These are phyloP conservation scores for Psilocybe mexicana DNA, from an alignment of 1,284 basidiomycete species.

Conservation along the genomic window DNA sequence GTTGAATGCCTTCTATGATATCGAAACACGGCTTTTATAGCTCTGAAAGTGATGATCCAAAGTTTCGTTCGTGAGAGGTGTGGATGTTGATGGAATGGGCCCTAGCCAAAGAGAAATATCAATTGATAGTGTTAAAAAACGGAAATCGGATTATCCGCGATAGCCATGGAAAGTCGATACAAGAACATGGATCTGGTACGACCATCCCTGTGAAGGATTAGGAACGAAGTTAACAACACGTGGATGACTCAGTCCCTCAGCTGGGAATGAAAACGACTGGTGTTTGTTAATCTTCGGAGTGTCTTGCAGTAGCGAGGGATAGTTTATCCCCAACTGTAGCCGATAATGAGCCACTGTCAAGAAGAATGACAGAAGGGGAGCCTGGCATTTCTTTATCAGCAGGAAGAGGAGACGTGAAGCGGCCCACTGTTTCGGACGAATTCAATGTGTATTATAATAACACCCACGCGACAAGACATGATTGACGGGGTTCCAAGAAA, in stretches of 20 bases:
- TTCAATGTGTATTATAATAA: slow-evolving; percentile 2
- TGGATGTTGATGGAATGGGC: slow-evolving; percentile 17
- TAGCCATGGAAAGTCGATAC: slow-evolving; percentile 26
- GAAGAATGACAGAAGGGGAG: slow-evolving; percentile 13
- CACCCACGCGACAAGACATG: slow-evolving; percentile 16
- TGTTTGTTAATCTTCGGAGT: slow-evolving; percentile 27
- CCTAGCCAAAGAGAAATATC: slow-evolving; percentile 17
- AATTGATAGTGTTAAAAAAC: slow-evolving; percentile 15
- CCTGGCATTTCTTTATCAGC: slow-evolving; percentile 15
- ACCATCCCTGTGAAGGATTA: slow-evolving; percentile 26
- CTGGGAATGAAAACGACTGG: slow-evolving; percentile 25
- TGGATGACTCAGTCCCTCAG: slow-evolving; percentile 19
- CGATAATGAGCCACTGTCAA: slow-evolving; percentile 21
- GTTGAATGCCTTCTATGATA: slow-evolving; percentile 10
- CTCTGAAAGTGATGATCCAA: slow-evolving; percentile 19
- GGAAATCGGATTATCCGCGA: slow-evolving; percentile 24
- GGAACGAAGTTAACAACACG: slow-evolving; percentile 25
- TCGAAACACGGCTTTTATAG: slow-evolving; percentile 23
- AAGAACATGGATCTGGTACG: slow-evolving; percentile 33
- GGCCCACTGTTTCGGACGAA: slow-evolving; percentile 22
- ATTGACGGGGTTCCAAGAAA: slow-evolving; percentile 14
- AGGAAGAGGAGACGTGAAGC: slow-evolving; percentile 15
- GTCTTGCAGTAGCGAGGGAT: slow-evolving; percentile 25
- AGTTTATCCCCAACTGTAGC: slow-evolving; percentile 30
- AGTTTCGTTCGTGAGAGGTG: slow-evolving; percentile 30